Evolutionary conservation across 2,329 filamentous ascomycete species (phyloP).

Genomic region (Pestalotiopsis fici): DNA sequence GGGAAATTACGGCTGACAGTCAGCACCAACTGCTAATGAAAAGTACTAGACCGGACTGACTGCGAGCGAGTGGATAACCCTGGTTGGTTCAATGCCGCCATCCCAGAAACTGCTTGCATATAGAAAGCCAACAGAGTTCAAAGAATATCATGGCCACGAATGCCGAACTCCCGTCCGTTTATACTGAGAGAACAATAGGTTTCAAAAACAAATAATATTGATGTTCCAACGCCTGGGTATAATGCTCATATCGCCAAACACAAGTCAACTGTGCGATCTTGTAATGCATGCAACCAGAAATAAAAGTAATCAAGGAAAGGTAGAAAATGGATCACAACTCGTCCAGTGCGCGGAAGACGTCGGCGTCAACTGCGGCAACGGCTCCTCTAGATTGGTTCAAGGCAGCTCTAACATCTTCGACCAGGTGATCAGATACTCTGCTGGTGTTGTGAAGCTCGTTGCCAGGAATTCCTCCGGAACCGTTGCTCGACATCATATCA

Average conservation of each 20-base stretch:
- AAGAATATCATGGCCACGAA: background rate
- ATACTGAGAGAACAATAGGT: no score
- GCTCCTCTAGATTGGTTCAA: constrained; percentile 22
- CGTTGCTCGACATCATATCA: constrained; percentile 14
- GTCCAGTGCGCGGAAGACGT: constrained; percentile 30
- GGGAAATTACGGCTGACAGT: background rate
- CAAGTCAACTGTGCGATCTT: background rate
- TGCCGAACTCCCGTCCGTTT: background rate
- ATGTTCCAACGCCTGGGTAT: constrained; percentile 4
- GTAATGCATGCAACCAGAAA: background rate
- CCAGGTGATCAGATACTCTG: constrained; percentile 20
- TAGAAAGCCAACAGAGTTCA: background rate
- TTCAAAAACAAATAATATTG: background rate
- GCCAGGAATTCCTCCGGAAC: constrained; percentile 12
- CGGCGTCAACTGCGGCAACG: constrained; percentile 18
- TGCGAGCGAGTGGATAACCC: background rate
- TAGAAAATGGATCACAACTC: constrained; percentile 24
- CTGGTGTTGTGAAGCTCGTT: constrained; percentile 19
- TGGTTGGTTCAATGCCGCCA: background rate
- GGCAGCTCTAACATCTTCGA: constrained; percentile 27
- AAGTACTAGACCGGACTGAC: background rate
- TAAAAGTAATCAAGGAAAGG: background rate
- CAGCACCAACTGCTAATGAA: background rate
- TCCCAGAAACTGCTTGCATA: background rate
- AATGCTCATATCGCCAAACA: background rate